Base-by-base conservation (phyloP, 257 asterid genomes). In the Fraxinus anomala region DNA sequence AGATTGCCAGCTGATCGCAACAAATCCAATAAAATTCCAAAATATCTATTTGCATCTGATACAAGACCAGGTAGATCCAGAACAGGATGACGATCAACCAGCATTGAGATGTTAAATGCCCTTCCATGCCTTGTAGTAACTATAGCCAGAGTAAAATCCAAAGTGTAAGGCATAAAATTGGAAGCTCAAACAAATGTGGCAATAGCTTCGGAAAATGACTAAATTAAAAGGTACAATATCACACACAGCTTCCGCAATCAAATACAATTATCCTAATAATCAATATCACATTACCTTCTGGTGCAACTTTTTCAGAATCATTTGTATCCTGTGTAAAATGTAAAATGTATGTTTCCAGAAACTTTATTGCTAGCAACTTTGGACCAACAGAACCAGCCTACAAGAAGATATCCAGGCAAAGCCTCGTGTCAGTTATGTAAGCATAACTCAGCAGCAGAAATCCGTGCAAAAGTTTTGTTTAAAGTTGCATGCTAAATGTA, bases 361-460 rank as follows among this genome's bases (percentile, higher is more conserved):
- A 96, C 87, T 96, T 96, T 78, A 89, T 65, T 2, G 89, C 91
- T 86, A 89, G 83, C 89, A 96, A 82, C 88, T 93, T 92, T n/a
- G 86, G 80, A 73, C 94, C 96, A 83, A 89, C 90, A 77, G 96
- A 72, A 80, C 86, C 93, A 73, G 73, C 94, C 99, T 96, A 86
- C 79, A 86, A 85, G 75, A 81, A 23, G 65, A 79, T n/a, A 73
- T 28, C 68, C 73, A 81, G 28, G 39, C 17, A 70, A 59, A 79
- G 67, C 65, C 79, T 63, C 69, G 73, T 28, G 82, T 78, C 79
- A 89, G 63, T 6, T 37, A 79, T 0, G 19, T 26, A 70, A 74
- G 70, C 76, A 79, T 30, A 73, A 19, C 54, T 76, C 69, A 39
- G 49, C 68, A 26, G 79, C 68, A 51, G 31, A 54, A 31, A 76